Percentiles rank a stretch among this genome's conserved stretches.
These are phyloP conservation scores for Ogataea philodendri DNA, from an alignment of 805 yeast genomes.

Conservation along the genomic window DNA sequence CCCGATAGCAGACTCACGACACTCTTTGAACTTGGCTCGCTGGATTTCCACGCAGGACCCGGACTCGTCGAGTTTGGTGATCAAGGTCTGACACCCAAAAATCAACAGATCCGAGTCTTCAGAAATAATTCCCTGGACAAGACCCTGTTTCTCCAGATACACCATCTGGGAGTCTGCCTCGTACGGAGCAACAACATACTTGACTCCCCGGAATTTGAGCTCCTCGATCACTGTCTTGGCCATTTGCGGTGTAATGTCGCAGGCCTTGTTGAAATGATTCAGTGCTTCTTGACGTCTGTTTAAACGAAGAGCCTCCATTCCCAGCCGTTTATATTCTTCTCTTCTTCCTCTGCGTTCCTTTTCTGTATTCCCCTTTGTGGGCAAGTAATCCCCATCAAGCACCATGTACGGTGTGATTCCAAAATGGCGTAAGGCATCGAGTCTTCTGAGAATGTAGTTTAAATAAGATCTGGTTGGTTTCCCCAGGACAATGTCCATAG, in stretches of 20 bases:
- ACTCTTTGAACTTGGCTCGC: conserved; percentile 47
- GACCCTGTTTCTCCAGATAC: conserved; percentile 68
- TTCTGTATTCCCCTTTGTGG: conserved; percentile 76
- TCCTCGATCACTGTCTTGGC: conserved; percentile 81
- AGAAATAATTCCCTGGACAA: conserved; percentile 81
- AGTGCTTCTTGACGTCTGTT: conserved; percentile 64
- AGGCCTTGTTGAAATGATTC: conserved; percentile 70
- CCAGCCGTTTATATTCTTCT: conserved; percentile 54
- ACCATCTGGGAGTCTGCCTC: conserved; percentile 99
- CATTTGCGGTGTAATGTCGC: conserved; percentile 87
- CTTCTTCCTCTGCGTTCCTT: conserved; percentile 57
- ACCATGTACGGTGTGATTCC: conserved; percentile 83
- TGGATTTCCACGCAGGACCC: conserved; percentile 69
- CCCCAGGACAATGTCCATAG: conserved; percentile 73
- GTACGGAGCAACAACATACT: conserved; percentile 91
- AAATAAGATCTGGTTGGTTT: conserved; percentile 71
- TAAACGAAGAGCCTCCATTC: conserved; percentile 45
- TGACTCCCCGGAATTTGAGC: conserved; percentile 54
- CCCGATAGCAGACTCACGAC: conserved; percentile 41
- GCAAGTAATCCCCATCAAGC: conserved; percentile 88
- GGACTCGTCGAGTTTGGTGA: conserved; percentile 77
- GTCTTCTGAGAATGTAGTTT: conserved; percentile 62
- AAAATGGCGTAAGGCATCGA: conserved; percentile 62
- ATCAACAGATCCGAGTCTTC: conserved; percentile 93
- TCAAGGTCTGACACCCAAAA: conserved; percentile 74